Evolutionary conservation across 345 rosid genomes (phyloP).

Genomic region (Sonneratia caseolaris): DNA sequence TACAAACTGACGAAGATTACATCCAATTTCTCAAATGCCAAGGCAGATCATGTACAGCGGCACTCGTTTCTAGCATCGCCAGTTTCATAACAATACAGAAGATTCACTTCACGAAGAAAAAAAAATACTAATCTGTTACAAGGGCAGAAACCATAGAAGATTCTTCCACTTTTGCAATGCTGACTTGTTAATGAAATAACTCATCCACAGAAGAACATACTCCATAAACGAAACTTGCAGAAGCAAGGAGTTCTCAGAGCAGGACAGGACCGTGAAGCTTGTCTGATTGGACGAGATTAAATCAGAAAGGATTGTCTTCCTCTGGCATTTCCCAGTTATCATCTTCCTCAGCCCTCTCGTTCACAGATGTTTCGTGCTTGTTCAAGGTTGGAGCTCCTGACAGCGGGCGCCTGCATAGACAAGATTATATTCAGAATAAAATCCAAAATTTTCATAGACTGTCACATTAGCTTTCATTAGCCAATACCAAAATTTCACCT

Average conservation of each 20-base stretch:
- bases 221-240: not conserved
- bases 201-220: not conserved
- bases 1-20: too few relatives aligned
- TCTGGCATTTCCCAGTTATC: conserved; percentile 90
- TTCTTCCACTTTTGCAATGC: not conserved
- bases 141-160: not conserved
- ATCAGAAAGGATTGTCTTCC: conserved; percentile 42
- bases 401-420: conserved; percentile 35
- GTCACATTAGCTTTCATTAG: not conserved
- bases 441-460: not conserved
- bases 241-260: not conserved
- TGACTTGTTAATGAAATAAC: not conserved
- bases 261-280: not conserved
- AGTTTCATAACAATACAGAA: not conserved
- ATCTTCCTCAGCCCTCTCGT: conserved; percentile 45
- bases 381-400: conserved; percentile 25
- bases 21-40: not conserved
- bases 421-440: not conserved
- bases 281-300: conserved; percentile 6
- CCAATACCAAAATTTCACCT: not conserved
- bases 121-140: not conserved
- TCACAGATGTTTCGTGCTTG: conserved; percentile 29
- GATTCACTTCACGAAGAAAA: not conserved
- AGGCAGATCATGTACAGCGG: not conserved
- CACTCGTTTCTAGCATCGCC: not conserved